Conservation (phyloP, 768 basidiomycete species). For the Boletus sensibilis region DNA sequence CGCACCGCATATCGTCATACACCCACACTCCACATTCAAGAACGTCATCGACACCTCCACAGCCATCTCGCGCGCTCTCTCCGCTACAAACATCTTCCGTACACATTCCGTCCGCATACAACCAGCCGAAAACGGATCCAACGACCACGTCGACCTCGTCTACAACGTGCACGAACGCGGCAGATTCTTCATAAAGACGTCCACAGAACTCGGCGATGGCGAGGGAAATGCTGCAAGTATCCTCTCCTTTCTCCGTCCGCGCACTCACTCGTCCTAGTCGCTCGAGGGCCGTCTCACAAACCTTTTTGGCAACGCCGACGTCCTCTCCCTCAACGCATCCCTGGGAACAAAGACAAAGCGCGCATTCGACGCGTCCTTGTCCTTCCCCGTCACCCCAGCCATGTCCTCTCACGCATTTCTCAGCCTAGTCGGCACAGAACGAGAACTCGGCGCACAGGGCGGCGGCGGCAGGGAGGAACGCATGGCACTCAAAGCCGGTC, state of each 20-base stretch:
- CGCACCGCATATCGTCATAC: conserved; percentile 52
- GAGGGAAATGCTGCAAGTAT: conserved; percentile 87
- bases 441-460: conserved; percentile 54
- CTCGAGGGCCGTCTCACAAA: conserved; percentile 82
- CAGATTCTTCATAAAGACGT: conserved; percentile 72
- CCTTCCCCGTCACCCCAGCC: conserved; percentile 56
- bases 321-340: conserved; percentile 77
- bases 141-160: conserved; percentile 74
- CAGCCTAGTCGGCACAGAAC: conserved; percentile 68
- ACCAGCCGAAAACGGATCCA: conserved; percentile 49
- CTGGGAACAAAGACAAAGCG: conserved; percentile 85
- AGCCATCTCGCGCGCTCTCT: conserved; percentile 60
- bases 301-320: conserved; percentile 89
- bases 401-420: conserved; percentile 72
- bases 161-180: conserved; percentile 76
- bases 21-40: conserved; percentile 44
- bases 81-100: conserved; percentile 76
- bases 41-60: conserved; percentile 70
- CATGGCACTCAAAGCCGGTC: conserved; percentile 73
- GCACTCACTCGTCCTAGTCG: conserved; percentile 44
- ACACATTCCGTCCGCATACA: conserved; percentile 65
- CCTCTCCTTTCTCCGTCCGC: background rate
- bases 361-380: conserved; percentile 71
- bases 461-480: conserved; percentile 29
- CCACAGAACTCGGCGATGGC: conserved; percentile 90